phyloP scores from a whole-genome alignment of 805 yeast genomes.

The Candida railenensis region DNA sequence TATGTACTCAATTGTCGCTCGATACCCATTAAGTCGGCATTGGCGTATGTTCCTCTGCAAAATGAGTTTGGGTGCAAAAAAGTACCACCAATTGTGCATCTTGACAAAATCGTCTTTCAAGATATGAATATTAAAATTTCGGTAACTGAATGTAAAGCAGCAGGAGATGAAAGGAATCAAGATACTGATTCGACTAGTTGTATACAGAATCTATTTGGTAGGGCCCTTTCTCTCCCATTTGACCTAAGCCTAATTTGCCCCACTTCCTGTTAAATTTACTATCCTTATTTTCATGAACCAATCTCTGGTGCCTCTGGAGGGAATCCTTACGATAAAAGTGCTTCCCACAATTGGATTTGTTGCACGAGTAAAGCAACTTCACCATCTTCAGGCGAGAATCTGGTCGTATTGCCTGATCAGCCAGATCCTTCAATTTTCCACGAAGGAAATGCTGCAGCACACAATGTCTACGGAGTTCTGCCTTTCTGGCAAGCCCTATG shows the following conservation, averaged over 20 bases:
- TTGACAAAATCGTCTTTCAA: too few relatives aligned
- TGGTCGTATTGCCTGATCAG: background rate
- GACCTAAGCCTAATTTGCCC: background rate
- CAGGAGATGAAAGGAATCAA: too few relatives aligned
- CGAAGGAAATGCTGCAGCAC: constrained; percentile 8
- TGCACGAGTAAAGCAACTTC: constrained; percentile 15
- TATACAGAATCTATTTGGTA: background rate
- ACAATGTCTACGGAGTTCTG: constrained; percentile 26
- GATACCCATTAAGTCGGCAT: too few relatives aligned
- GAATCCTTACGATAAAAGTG: constrained; percentile 54
- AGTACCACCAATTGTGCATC: too few relatives aligned
- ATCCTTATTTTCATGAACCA: constrained; percentile 43
- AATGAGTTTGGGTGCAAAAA: too few relatives aligned
- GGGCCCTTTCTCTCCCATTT: background rate
- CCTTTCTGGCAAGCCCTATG: constrained; percentile 29
- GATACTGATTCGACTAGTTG: background rate
- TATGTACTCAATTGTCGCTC: too few relatives aligned
- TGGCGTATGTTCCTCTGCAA: too few relatives aligned
- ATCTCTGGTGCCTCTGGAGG: constrained; percentile 48
- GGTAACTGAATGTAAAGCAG: too few relatives aligned
- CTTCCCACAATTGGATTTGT: constrained; percentile 40
- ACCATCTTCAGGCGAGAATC: constrained; percentile 6
- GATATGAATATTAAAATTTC: too few relatives aligned
- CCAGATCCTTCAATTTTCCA: constrained; percentile 5
- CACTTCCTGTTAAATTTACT: constrained; percentile 3